Conservation (phyloP, 352 stramenopile species). For the Globisporangium apiculatum region DNA sequence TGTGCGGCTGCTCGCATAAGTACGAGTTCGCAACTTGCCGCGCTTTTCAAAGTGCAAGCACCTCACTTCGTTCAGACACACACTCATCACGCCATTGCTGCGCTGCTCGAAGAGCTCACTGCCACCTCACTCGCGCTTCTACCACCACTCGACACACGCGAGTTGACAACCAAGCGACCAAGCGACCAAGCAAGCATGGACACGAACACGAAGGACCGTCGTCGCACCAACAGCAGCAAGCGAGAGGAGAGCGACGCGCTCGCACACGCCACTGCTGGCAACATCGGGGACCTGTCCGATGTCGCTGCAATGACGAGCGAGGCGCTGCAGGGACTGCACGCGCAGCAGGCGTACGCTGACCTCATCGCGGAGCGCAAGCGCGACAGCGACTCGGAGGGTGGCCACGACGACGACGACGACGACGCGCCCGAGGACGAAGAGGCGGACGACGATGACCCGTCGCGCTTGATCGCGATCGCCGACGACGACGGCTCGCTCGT, state of each 20-base stretch:
- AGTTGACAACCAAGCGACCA: too few species aligned
- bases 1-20: not conserved
- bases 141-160: not conserved
- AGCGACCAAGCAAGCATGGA: not conserved
- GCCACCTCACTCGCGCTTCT: too few species aligned
- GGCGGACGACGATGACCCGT: constrained; percentile 26
- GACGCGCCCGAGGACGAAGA: constrained; percentile 38
- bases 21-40: not conserved
- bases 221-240: constrained; percentile 14
- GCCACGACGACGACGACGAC: constrained; percentile 47
- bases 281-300: constrained; percentile 8
- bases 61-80: not conserved
- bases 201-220: constrained; percentile 6
- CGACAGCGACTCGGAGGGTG: constrained; percentile 44
- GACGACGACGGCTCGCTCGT: constrained; percentile 60
- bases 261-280: not conserved
- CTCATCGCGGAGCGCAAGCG: constrained; percentile 59
- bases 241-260: constrained; percentile 14
- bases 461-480: constrained; percentile 33
- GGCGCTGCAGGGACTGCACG: constrained; percentile 17
- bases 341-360: constrained; percentile 36
- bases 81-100: not conserved
- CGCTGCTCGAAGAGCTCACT: too few species aligned
- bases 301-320: constrained; percentile 14
- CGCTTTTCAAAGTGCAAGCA: too few species aligned